Base-by-base conservation (phyloP, 768 basidiomycete genomes). In the Boletus reticulatus region DNA sequence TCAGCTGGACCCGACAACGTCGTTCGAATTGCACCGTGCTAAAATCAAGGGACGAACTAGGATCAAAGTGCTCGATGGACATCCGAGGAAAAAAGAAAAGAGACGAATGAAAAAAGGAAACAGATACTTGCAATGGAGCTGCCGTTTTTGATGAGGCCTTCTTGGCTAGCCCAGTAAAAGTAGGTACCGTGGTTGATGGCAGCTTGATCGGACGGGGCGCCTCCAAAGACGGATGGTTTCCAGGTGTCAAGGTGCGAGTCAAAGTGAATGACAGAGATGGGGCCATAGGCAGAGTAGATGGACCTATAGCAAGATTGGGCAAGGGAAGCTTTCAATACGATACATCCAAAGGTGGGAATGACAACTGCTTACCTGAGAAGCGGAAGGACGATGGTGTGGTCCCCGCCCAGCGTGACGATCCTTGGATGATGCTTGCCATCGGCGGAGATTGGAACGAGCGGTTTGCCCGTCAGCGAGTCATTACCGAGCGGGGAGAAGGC, bases 11-110 rank as follows among this genome's bases (percentile, higher is more conserved):
- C 87, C 52, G 89, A 87, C 32, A 94, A 77, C 1, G 89, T 89
- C 16, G 92, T 93, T 43, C 91, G 79, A 60, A 95, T 92, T 45
- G 92, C 93, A 45, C 89, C 92, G 72, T 94, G 82, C 89, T 92
- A 66, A 71, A 53, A 65, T 62, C 67, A 72, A 73, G 68, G 58
- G 64, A 77, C 58, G 70, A 83, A 89, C 85, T 88, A 89, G 88
- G 87, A 89, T 88, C 88, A 84, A 79, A 76, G 73, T 62, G 62
- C 71, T 76, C 73, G 62, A 64, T 37, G 19, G 47, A 53, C 24
- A 58, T 17, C 36, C 36, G 19, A 39, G 49, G 61, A 49, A 48
- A 53, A 58, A 60, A 58, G 55, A 56, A 61, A 56, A 43, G 65
- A 37, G 17, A 31, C 48, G 49, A 48, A 46, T 53, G 8, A 45